Percentiles rank a stretch among this genome's conserved stretches.
Conservation (phyloP, 768 basidiomycete genomes). For the Rhodotorula babjevae region DNA sequence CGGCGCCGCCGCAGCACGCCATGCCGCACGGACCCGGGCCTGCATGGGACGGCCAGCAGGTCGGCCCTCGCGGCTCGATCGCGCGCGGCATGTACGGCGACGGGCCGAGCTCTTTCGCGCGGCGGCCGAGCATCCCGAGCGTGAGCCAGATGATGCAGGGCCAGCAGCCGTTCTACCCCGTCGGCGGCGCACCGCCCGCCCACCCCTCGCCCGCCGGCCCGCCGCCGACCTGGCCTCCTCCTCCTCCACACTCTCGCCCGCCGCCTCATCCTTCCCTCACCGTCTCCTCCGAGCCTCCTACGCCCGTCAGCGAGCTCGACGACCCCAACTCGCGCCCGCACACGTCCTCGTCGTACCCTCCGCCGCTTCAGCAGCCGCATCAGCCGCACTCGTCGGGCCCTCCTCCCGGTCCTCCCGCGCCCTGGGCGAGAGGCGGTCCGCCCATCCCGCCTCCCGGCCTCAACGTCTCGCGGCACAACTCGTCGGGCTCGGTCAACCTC, state of each 20-base stretch:
- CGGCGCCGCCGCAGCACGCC: not conserved
- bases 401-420: not conserved
- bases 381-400: not conserved
- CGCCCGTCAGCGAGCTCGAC: constrained; percentile 1
- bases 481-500: constrained; percentile 10
- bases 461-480: constrained; percentile 5
- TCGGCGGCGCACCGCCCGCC: not conserved
- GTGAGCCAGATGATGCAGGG: constrained; percentile 36
- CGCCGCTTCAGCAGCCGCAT: not conserved
- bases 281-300: constrained; percentile 7
- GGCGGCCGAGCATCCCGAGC: constrained; percentile 30
- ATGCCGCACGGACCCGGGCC: not conserved
- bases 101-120: not conserved
- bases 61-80: constrained; percentile 21
- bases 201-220: not conserved
- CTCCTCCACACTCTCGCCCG: not conserved
- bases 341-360: not conserved
- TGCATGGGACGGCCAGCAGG: constrained; percentile 6
- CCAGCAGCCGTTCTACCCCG: constrained; percentile 19
- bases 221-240: not conserved
- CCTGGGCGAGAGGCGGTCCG: not conserved
- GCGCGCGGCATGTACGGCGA: constrained; percentile 2
- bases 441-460: not conserved
- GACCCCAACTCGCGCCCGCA: constrained; percentile 1
- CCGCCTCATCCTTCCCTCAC: constrained; percentile 1